Percentiles rank a stretch among this genome's conserved stretches.
phyloP scores from a whole-genome alignment of 306 rosid genomes.

The Ziziphus jujuba region DNA sequence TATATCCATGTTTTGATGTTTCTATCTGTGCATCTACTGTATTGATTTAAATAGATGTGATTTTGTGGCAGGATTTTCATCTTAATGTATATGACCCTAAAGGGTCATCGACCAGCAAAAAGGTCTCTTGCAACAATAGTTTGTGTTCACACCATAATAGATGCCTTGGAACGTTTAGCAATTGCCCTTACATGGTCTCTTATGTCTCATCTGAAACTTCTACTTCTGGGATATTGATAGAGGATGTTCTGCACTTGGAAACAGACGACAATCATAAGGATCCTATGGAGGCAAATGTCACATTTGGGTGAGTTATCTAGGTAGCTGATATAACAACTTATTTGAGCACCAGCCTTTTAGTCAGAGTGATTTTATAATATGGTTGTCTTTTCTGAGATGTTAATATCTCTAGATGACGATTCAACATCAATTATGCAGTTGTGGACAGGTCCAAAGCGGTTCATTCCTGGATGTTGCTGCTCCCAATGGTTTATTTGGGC shows the following conservation, averaged over 20 bases:
- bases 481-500: conserved; percentile 94
- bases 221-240: conserved; percentile 75
- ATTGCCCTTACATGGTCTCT: conserved; percentile 88
- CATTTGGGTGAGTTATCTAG: conserved; percentile 71
- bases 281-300: conserved; percentile 64
- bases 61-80: conserved; percentile 60
- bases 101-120: conserved; percentile 78
- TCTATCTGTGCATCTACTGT: not conserved
- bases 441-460: conserved; percentile 94
- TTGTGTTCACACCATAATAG: conserved; percentile 59
- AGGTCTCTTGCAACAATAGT: conserved; percentile 66
- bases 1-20: conserved; percentile 16
- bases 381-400: not conserved
- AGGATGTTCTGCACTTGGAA: conserved; percentile 77
- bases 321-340: conserved; percentile 8
- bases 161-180: conserved; percentile 59
- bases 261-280: conserved; percentile 55
- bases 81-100: conserved; percentile 75
- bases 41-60: not conserved
- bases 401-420: conserved; percentile 13
- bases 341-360: not conserved
- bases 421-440: conserved; percentile 47
- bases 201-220: conserved; percentile 87
- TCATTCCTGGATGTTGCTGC: conserved; percentile 91
- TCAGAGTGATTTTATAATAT: not conserved